phyloP scores from a whole-genome alignment of 2,329 filamentous ascomycete species.

The Calonectria pseudoreteaudii region DNA sequence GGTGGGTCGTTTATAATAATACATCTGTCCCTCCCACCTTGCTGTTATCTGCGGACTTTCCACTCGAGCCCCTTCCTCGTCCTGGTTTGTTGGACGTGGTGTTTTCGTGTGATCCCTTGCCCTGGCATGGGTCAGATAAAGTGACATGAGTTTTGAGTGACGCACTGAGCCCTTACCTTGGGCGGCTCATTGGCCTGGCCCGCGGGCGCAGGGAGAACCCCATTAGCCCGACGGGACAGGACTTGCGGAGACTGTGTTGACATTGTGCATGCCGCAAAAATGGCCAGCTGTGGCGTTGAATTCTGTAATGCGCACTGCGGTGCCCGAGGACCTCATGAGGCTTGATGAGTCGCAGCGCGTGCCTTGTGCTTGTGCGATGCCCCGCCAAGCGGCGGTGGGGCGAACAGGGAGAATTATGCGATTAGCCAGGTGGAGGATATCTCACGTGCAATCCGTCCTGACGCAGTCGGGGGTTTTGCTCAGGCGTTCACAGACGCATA shows the following conservation, averaged over 20 bases:
- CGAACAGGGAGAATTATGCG: constrained; percentile 41
- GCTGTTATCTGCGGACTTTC: constrained; percentile 42
- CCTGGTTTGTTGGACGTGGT: constrained; percentile 36
- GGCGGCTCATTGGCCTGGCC: constrained; percentile 42
- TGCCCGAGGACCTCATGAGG: constrained; percentile 33
- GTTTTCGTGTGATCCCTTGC: constrained; percentile 40
- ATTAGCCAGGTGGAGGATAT: constrained; percentile 38
- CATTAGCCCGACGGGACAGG: constrained; percentile 51
- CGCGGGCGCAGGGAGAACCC: constrained; percentile 38
- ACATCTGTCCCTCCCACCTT: constrained; percentile 42
- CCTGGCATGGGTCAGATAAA: constrained; percentile 39
- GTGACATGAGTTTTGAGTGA: constrained; percentile 17
- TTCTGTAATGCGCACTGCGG: constrained; percentile 30
- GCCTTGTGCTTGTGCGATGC: constrained; percentile 33
- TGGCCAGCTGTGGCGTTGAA: constrained; percentile 31
- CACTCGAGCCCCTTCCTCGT: constrained; percentile 42
- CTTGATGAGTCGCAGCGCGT: constrained; percentile 43
- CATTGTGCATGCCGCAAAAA: constrained; percentile 50
- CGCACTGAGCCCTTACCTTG: constrained; percentile 42
- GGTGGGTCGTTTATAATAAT: constrained; percentile 9
- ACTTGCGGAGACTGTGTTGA: constrained; percentile 50
- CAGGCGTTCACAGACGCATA: neutral
- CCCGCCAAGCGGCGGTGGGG: constrained; percentile 43
- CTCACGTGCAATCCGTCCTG: constrained; percentile 27
- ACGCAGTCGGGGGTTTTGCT: constrained; percentile 2